A percentile compares a stretch with the other conserved stretches of the same genome.
Conservation (phyloP, 2,329 filamentous ascomycete species). For the Anthostomella pinea region DNA sequence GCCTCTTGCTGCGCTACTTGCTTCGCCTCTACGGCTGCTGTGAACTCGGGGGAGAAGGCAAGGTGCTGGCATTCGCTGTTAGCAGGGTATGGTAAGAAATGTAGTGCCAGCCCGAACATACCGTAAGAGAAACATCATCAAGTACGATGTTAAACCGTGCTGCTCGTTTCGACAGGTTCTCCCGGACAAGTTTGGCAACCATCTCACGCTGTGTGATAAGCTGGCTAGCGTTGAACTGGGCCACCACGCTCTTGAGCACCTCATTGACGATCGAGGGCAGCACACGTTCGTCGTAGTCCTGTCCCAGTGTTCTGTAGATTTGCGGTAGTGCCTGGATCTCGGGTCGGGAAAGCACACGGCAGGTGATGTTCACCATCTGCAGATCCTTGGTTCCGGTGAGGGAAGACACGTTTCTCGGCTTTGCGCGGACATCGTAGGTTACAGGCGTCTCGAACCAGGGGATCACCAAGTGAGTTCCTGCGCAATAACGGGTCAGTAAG, state of each 20-base stretch:
- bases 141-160: constrained; percentile 96
- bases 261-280: constrained; percentile 98
- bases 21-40: constrained; percentile 70
- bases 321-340: constrained; percentile 85
- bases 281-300: constrained; percentile 95
- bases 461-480: constrained; percentile 87
- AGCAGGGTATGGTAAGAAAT: constrained; percentile 14
- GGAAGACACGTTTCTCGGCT: constrained; percentile 93
- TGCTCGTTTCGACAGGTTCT: constrained; percentile 87
- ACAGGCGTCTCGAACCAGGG: constrained; percentile 98
- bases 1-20: constrained; percentile 86
- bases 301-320: constrained; percentile 93
- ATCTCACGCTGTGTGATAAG: constrained; percentile 99
- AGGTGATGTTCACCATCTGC: constrained; percentile 99
- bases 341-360: constrained; percentile 93
- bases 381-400: constrained; percentile 98
- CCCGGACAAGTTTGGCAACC: constrained; percentile 84
- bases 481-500: constrained; percentile 15
- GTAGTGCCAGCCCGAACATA: constrained; percentile 42
- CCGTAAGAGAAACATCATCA: constrained; percentile 95
- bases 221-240: constrained; percentile 98
- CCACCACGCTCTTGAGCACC: constrained; percentile 96
- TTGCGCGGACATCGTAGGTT: constrained; percentile 96
- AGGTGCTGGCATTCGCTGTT: constrained; percentile 51
- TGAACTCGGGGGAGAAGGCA: constrained; percentile 72